Evolutionary conservation across 139 green algal genomes (phyloP), one percentile per base, ranked within the genome.

Genomic region (Coelastrella sp.): DNA sequence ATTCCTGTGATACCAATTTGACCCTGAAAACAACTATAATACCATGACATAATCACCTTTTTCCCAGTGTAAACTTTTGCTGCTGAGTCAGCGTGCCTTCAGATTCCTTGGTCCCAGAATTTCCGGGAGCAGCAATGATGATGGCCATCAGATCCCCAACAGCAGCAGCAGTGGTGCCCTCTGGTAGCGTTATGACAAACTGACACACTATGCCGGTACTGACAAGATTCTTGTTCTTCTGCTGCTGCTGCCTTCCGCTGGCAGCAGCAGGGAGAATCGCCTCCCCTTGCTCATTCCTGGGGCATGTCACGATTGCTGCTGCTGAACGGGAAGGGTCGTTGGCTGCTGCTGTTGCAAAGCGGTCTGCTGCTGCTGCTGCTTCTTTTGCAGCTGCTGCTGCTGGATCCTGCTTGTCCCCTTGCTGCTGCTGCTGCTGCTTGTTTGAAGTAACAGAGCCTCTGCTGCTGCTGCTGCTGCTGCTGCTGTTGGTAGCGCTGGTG

Each of bases 191-290:
- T 60, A 85, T 57, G 57, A 85, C 59, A 73, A 85, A 85, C 80
- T 85, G 80, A 85, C 80, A 85, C 24, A 58, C 61, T 59, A 85
- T 85, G 58, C 80, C 80, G 20, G 80, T 85, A 10, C 63, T 72
- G 63, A 14, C 15, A 72, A 72, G 15, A 3, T 17, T 72, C 63
- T 57, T 17, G 12, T 80, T 58, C 24, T 58, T 4, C 24, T 57
- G 74, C 6, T 80, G 24, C 74, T 76, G 68, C 68, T 24, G 68
- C 68, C 24, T 5, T 10, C 15, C 68, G 19, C 14, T 76, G 68
- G 68, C 68, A 76, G 74, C 74, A 80, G 74, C 24, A 19, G 70
- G 19, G 12, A 80, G 74, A 57, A 80, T 15, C 1, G 74, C 57
- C 6, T 59, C 74, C 8, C 25, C 74, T 14, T 22, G 24, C 9